These are phyloP conservation scores for Prorocentrum cordatum DNA, from an alignment of 169 alveolate species.

Conservation along the genomic window DNA sequence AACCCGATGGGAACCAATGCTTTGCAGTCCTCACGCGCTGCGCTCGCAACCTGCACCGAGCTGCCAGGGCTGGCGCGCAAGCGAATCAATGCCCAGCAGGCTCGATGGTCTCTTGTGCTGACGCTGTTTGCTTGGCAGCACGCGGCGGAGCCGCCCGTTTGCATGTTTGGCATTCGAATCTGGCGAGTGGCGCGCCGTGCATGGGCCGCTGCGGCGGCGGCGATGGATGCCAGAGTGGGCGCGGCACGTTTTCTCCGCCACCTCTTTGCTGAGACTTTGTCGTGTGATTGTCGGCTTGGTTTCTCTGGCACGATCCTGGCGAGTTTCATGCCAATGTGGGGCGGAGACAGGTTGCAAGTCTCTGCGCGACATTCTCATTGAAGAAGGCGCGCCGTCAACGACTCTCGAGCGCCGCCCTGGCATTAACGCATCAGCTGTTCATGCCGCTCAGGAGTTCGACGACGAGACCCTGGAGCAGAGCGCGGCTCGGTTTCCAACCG, in stretches of 20 bases:
- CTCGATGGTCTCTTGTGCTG: neutral
- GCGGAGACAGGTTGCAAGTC: slow-evolving; percentile 4
- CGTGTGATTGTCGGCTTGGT: neutral
- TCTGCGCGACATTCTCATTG: neutral
- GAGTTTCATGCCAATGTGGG: neutral
- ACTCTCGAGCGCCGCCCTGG: neutral
- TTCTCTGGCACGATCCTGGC: neutral
- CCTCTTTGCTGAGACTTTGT: neutral
- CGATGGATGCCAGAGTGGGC: neutral
- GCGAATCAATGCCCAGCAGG: neutral
- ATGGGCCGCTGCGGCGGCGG: slow-evolving; percentile 12
- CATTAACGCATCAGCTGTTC: neutral
- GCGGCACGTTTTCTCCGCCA: neutral
- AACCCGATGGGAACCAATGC: neutral
- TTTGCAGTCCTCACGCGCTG: neutral
- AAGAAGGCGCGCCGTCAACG: neutral
- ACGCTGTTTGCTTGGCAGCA: neutral
- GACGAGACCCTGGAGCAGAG: neutral
- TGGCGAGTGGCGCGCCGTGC: neutral
- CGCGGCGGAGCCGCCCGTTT: neutral
- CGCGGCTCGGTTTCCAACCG: neutral
- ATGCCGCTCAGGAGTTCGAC: neutral
- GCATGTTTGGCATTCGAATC: neutral
- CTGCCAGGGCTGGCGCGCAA: neutral
- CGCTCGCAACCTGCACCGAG: neutral